phyloP scores from a whole-genome alignment of 305 asterid genomes.

The Fraxinus baroniana region DNA sequence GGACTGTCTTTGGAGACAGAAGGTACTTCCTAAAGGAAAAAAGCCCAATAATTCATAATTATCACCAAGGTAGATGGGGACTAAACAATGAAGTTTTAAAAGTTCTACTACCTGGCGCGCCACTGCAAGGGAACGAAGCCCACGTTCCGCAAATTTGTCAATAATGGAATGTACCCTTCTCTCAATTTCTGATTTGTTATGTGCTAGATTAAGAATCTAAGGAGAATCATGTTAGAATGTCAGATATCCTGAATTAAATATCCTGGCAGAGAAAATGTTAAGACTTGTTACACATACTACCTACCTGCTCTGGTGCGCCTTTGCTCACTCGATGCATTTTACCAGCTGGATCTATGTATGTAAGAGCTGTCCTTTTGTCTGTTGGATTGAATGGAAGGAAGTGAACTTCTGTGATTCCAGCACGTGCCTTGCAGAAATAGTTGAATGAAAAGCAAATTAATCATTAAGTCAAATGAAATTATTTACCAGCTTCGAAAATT shows the following conservation, averaged over 20 bases:
- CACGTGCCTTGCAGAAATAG: slow-evolving; percentile 36
- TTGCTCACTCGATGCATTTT: slow-evolving; percentile 57
- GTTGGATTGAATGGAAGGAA: slow-evolving; percentile 60
- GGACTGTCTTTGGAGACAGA: slow-evolving; percentile 49
- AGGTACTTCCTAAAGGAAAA: slow-evolving; percentile 39
- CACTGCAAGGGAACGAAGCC: slow-evolving; percentile 52
- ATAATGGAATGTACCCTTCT: slow-evolving; percentile 42
- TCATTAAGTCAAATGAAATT: neutral
- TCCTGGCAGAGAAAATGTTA: neutral
- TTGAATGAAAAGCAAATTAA: neutral
- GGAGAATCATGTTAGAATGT: slow-evolving; percentile 8
- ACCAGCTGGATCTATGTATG: slow-evolving; percentile 44
- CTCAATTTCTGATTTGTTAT: slow-evolving; percentile 41
- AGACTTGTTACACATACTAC: slow-evolving; percentile 17
- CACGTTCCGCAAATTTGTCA: slow-evolving; percentile 53
- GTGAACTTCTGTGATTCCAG: slow-evolving; percentile 47
- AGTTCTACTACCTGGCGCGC: slow-evolving; percentile 41
- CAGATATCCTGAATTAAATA: neutral
- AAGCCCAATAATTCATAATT: neutral
- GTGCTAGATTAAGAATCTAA: slow-evolving; percentile 50
- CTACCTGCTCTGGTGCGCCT: slow-evolving; percentile 63
- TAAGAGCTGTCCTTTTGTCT: slow-evolving; percentile 53
- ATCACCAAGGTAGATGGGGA: neutral
- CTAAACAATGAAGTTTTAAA: neutral
- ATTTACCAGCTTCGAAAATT: neutral